Evolutionary conservation across 148 eudicot species (phyloP).

Genomic region (Fallopia convolvulus): DNA sequence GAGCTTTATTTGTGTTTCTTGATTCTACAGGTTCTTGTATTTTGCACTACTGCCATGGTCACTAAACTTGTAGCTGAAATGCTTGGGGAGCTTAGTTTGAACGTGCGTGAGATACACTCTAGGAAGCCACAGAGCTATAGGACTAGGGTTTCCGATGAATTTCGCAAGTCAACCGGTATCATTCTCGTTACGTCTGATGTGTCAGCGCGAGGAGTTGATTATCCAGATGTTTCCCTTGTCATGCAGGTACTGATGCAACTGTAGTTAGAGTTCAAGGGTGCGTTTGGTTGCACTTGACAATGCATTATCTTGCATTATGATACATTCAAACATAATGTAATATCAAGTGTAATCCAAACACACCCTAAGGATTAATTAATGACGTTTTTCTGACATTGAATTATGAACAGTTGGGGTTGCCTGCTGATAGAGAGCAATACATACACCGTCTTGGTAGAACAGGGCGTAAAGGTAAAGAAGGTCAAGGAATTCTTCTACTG

Average conservation of each 20-base stretch:
- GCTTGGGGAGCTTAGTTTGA: conserved; percentile 76
- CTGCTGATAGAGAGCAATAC: conserved; percentile 50
- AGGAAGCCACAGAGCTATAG: conserved; percentile 88
- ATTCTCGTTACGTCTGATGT: conserved; percentile 95
- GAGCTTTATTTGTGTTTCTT: neutral
- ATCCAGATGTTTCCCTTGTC: conserved; percentile 92
- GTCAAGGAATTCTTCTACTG: conserved; percentile 13
- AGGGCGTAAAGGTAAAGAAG: conserved; percentile 19
- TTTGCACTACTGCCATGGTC: conserved; percentile 97
- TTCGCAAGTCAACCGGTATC: conserved; percentile 71
- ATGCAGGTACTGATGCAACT: conserved; percentile 46
- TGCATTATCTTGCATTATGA: neutral
- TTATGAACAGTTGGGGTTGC: conserved; percentile 60
- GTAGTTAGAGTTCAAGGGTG: neutral
- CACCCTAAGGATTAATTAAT: neutral
- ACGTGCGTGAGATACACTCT: conserved; percentile 91
- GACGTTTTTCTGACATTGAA: neutral
- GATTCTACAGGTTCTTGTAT: conserved; percentile 70
- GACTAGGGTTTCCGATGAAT: conserved; percentile 83
- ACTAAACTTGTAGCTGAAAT: conserved; percentile 81
- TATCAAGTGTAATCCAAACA: too few species aligned
- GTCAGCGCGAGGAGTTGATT: conserved; percentile 96
- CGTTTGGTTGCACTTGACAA: neutral
- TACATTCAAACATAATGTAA: too few species aligned
- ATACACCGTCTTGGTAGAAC: conserved; percentile 18